These are phyloP conservation scores for Pyrus communis DNA, from an alignment of 306 rosid species.

Conservation along the genomic window DNA sequence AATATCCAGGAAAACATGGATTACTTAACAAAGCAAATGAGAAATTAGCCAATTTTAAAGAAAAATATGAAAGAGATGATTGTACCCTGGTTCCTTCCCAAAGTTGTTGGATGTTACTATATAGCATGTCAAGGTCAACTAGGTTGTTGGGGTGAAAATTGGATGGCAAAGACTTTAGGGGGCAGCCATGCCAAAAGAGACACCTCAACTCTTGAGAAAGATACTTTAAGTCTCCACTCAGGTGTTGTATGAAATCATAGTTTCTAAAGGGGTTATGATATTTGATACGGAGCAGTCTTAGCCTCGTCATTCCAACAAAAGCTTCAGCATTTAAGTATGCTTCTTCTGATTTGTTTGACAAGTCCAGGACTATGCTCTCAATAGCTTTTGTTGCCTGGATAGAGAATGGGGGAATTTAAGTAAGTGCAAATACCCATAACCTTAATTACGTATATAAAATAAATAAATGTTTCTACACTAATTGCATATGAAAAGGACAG, in stretches of 20 bases:
- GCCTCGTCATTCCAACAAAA: constrained; percentile 14
- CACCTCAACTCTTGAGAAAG: constrained; percentile 14
- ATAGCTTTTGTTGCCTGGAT: constrained; percentile 11
- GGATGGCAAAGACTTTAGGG: constrained; percentile 3
- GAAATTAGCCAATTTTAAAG: no score
- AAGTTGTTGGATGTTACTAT: neutral
- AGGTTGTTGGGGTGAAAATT: constrained; percentile 1
- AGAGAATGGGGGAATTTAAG: no score
- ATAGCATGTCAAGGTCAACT: constrained; percentile 10
- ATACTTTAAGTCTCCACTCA: neutral
- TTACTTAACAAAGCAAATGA: neutral
- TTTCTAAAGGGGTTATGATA: neutral
- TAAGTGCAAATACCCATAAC: no score
- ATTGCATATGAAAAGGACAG: neutral
- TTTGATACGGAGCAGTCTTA: constrained; percentile 13
- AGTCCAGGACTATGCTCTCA: constrained; percentile 7
- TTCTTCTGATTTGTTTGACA: no score
- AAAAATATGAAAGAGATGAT: neutral
- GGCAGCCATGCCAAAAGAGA: constrained; percentile 15
- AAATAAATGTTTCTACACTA: no score
- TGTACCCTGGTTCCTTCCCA: neutral
- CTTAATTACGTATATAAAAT: no score
- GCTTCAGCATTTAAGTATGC: constrained; percentile 11
- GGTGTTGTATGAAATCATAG: no score
- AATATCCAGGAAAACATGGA: neutral